phyloP scores from a whole-genome alignment of 352 stramenopile species.

The Phytopythium oedochilum region DNA sequence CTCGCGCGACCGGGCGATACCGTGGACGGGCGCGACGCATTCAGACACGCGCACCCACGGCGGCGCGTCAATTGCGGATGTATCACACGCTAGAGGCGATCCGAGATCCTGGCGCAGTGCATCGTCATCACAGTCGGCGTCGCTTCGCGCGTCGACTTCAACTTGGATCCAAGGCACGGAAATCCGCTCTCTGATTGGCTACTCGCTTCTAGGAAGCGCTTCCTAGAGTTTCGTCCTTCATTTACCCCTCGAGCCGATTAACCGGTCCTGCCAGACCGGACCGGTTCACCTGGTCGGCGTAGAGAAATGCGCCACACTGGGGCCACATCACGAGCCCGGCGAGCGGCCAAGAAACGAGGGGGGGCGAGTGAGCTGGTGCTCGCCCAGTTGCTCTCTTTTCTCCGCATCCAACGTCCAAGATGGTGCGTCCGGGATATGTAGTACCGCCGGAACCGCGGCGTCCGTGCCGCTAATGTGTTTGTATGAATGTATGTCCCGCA shows the following conservation, averaged over 20 bases:
- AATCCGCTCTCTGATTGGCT: neutral
- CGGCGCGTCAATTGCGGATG: neutral
- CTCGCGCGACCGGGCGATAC: neutral
- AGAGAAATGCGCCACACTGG: conserved; percentile 5
- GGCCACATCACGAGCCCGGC: neutral
- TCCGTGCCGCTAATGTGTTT: neutral
- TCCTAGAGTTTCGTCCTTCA: neutral
- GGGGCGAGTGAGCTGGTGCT: neutral
- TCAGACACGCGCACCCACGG: neutral
- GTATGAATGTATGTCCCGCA: conserved; percentile 7
- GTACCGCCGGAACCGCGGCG: neutral
- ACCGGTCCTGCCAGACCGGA: neutral
- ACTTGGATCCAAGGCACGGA: neutral
- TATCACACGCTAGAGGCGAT: too few relatives aligned
- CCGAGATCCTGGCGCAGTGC: neutral
- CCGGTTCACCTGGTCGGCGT: neutral
- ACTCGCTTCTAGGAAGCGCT: neutral
- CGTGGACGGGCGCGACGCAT: neutral
- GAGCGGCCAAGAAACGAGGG: neutral
- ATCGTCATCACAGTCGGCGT: neutral
- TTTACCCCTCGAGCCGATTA: too few relatives aligned
- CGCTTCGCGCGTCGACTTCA: neutral
- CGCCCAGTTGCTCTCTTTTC: conserved; percentile 5
- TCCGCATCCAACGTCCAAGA: conserved; percentile 5
- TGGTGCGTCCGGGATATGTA: conserved; percentile 9